Base-by-base conservation (phyloP, 164 flowering plant species). In the Liriodendron chinense region DNA sequence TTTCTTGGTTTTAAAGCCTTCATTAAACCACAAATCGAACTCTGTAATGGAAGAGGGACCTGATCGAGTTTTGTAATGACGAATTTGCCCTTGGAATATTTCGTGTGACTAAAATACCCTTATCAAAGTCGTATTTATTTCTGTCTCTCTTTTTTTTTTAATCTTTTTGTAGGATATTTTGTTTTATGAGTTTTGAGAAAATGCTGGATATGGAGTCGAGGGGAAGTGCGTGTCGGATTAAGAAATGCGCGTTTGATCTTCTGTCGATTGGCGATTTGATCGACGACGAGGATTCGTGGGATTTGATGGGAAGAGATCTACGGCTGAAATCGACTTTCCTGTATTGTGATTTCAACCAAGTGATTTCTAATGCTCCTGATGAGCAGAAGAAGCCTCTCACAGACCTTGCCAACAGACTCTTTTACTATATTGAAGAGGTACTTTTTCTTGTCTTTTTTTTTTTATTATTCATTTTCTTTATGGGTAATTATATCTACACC, bases 361-460 rank as follows among this genome's bases (percentile, higher is more conserved):
- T 82, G n/a, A 82, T 82, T 10, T 66, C 82, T 9, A 21, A 53
- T 12, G 74, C 80, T 9, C 71, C 82, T 9, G 61, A 71, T 26
- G 78, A 79, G 21, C 74, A 74, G 65, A 82, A 82, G 76, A 72
- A 82, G 68, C 5, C 74, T n/a, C 76, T 82, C 50, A 74, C 77
- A 2, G 77, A 79, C 10, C 78, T 82, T 47, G 84, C 78, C 71
- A 82, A 82, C 68, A 77, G 62, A 25, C 68, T 82, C 50, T 79
- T 82, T 13, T 34, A 72, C 67, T 79, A 72, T 73, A 82, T 82
- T 14, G 80, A 82, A 68, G 80, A 82, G 84, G 84, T 82, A 76
- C 56, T 4, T 24, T 65, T 53, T 53, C 1, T 53, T 8, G 2
- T 23, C 47, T 18, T 47, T 18, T 47, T 25, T 59, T 57, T 16